These are phyloP conservation scores for Metschnikowia corniflorae DNA, from an alignment of 805 yeast genomes.

Conservation along the genomic window DNA sequence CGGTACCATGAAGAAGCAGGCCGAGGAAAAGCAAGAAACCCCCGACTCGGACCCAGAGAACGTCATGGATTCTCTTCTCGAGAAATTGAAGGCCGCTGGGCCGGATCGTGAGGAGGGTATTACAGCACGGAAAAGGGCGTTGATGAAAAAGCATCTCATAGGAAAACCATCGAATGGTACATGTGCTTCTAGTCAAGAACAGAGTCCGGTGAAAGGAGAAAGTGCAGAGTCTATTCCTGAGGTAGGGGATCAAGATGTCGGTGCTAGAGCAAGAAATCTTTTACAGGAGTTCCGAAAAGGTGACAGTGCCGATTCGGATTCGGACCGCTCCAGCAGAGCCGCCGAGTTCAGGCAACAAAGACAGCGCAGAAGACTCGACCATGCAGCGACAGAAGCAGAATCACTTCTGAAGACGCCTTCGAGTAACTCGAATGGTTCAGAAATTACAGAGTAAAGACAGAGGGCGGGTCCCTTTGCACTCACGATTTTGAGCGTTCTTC, in stretches of 20 bases:
- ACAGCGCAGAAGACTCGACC: conserved; percentile 13
- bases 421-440: too few relatives aligned
- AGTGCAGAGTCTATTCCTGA: conserved; percentile 3
- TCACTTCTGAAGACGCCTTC: not conserved
- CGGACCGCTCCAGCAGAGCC: conserved; percentile 10
- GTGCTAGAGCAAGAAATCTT: conserved; percentile 59
- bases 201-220: conserved; percentile 1
- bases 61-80: conserved; percentile 83
- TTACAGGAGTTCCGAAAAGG: conserved; percentile 53
- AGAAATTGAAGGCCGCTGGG: conserved; percentile 83
- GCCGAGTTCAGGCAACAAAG: conserved; percentile 17
- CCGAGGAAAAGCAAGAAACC: conserved; percentile 19
- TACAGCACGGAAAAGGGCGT: conserved; percentile 76
- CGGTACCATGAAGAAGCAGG: conserved; percentile 42
- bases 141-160: conserved; percentile 60
- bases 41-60: conserved; percentile 39
- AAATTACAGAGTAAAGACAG: too few relatives aligned
- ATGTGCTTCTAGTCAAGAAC: not conserved
- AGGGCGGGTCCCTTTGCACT: too few relatives aligned
- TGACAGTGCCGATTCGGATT: conserved; percentile 23
- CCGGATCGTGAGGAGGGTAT: conserved; percentile 73
- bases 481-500: too few relatives aligned
- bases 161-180: conserved; percentile 27
- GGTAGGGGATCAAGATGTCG: conserved; percentile 41
- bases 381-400: conserved; percentile 3